Conservation (phyloP, 2,329 filamentous ascomycete genomes). For the Claviceps sp. region DNA sequence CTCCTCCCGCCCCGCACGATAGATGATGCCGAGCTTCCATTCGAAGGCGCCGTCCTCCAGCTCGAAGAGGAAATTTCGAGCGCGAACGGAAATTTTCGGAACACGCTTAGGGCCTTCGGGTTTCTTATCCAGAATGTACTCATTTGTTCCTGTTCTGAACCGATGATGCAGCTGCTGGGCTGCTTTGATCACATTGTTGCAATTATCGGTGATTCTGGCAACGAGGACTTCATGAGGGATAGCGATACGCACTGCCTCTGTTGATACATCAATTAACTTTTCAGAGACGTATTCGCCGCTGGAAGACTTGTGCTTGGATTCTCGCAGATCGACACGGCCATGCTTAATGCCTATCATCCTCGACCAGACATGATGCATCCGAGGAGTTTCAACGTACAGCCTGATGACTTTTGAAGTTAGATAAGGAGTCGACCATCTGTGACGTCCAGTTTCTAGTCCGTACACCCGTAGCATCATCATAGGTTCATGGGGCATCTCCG, state of each 20-base stretch:
- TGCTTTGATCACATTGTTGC: constrained; percentile 77
- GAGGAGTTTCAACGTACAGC: constrained; percentile 78
- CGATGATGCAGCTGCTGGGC: constrained; percentile 84
- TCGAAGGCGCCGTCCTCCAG: constrained; percentile 94
- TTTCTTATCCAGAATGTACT: constrained; percentile 75
- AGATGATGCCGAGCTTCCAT: constrained; percentile 93
- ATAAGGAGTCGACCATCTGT: constrained; percentile 80
- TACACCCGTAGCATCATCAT: constrained; percentile 82
- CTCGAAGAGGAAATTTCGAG: constrained; percentile 75
- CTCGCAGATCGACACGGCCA: constrained; percentile 66
- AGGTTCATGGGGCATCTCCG: constrained; percentile 79
- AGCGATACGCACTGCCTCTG: constrained; percentile 75
- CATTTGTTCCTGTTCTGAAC: constrained; percentile 74
- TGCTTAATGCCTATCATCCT: constrained; percentile 73
- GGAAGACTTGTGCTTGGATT: constrained; percentile 55
- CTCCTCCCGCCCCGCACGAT: constrained; percentile 75
- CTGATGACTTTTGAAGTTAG: constrained; percentile 63
- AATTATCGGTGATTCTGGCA: constrained; percentile 84
- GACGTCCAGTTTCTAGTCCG: constrained; percentile 65
- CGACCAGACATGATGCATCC: constrained; percentile 74
- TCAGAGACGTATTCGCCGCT: constrained; percentile 50
- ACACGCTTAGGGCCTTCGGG: constrained; percentile 78
- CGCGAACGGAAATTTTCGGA: constrained; percentile 72
- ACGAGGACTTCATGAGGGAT: constrained; percentile 87
- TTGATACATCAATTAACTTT: constrained; percentile 68